Percentiles rank a stretch among this genome's conserved stretches.
Conservation (phyloP, 1,284 basidiomycete species). For the Sphagnurus paluster region DNA sequence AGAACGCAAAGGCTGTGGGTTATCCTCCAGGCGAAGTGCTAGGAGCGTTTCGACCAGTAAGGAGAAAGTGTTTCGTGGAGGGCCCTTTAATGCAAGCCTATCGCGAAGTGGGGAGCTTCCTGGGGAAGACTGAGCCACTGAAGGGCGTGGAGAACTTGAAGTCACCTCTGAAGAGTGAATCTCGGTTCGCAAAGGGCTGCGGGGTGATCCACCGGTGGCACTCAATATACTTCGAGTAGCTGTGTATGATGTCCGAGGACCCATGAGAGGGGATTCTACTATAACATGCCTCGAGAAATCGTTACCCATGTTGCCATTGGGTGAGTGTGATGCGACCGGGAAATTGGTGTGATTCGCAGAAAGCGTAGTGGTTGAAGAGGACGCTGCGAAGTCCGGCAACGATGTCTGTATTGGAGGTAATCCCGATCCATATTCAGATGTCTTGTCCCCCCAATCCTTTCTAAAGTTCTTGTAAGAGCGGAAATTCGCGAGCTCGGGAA, state of each 20-base stretch:
- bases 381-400: background rate
- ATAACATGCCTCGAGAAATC: too few species aligned
- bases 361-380: background rate
- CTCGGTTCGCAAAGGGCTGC: background rate
- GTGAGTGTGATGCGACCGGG: too few species aligned
- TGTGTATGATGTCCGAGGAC: background rate
- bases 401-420: background rate
- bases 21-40: slow-evolving; percentile 7
- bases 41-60: slow-evolving; percentile 9
- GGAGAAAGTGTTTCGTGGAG: slow-evolving; percentile 2
- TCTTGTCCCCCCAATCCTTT: background rate
- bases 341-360: too few species aligned
- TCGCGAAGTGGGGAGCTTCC: background rate
- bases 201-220: background rate
- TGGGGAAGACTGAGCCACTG: background rate
- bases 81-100: background rate
- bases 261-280: too few species aligned
- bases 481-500: background rate
- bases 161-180: background rate
- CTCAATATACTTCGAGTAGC: background rate
- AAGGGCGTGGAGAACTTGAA: background rate
- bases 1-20: slow-evolving; percentile 14
- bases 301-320: too few species aligned
- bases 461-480: background rate
- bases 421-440: background rate